Conservation (phyloP, 1,139 yeast species). For the Debaryomycetaceae sp. region DNA sequence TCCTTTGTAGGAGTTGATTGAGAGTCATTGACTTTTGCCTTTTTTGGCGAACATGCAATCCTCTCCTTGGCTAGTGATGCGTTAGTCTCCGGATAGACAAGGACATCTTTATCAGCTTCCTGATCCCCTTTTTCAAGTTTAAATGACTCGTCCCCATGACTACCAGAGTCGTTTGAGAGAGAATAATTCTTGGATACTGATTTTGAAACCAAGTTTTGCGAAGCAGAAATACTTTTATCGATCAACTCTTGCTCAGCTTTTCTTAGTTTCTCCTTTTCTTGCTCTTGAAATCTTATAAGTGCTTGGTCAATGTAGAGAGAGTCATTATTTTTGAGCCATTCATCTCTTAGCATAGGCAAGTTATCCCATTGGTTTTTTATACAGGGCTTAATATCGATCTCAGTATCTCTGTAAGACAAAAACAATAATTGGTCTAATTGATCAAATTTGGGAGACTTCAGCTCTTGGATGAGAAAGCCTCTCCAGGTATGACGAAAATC, state of each 20-base stretch:
- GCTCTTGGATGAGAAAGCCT: slow-evolving; percentile 13
- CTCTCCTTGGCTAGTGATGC: too few relatives aligned
- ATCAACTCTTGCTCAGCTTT: too few relatives aligned
- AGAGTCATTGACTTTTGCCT: too few relatives aligned
- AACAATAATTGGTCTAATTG: slow-evolving; percentile 19
- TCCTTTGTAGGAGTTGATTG: neutral
- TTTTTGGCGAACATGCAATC: too few relatives aligned
- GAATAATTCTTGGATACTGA: too few relatives aligned
- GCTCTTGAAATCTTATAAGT: slow-evolving; percentile 2
- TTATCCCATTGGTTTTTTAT: slow-evolving; percentile 10
- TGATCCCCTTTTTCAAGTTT: too few relatives aligned
- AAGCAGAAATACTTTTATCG: too few relatives aligned
- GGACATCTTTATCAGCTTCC: too few relatives aligned
- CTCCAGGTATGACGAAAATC: slow-evolving; percentile 20
- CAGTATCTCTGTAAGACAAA: slow-evolving; percentile 9
- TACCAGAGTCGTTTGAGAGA: too few relatives aligned
- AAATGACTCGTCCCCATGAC: too few relatives aligned
- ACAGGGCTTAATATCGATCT: slow-evolving; percentile 15
- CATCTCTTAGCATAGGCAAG: slow-evolving; percentile 10
- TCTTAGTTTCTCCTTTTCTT: neutral
- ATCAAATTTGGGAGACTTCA: slow-evolving; percentile 8
- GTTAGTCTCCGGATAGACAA: too few relatives aligned
- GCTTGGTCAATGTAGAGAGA: slow-evolving; percentile 9
- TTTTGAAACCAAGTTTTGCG: too few relatives aligned
- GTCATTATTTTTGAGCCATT: slow-evolving; percentile 8